Base-by-base conservation (phyloP, 805 yeast species). In the Metschnikowia gelsemii region DNA sequence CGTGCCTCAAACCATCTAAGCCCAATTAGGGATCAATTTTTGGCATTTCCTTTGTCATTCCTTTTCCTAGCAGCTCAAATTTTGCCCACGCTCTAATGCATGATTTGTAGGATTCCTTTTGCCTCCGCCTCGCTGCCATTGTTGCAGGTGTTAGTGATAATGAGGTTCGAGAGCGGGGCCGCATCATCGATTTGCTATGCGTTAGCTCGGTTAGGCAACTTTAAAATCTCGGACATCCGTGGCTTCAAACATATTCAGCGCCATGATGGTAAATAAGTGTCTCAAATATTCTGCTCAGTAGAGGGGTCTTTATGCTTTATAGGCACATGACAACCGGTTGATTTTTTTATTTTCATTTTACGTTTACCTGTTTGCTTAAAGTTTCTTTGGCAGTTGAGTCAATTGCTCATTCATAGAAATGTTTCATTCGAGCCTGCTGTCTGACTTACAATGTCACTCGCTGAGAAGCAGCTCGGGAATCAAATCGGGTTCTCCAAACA, bases 181-280 rank as follows among this genome's bases (percentile, higher is more conserved):
- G 40, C 39, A 35, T 32, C 11, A 31, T 35, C 14, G 44, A 40
- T 40, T 40, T 40, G 44, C 44, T 40, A 29, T 40, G 44, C 44
- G 25, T 40, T 24, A 17, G 32, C 44, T 40, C 44, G 44, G 35
- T 40, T 40, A 40, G 44, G 44, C 39, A 40, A 40, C 31, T 40
- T 26, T 28, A 35, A 35, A 14, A 24, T 35, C 35, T 40, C 28
- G 44, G 35, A 8, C 39, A 38, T 35, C 35, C 39, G 24, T 34
- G 35, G 35, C 19, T 16, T 30, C 33, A 19, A 20, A 35, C 32
- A 24, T 40, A 35, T 35, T 34, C 39, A 40, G 44, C 40, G 34
- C 32, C n/a, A 30, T 35, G 44, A 14, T 26, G 33, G 8, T 35
- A 19, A 22, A 19, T 17, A 24, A 21, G 4, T 28, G 5, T 22